Evolutionary conservation across 1,139 yeast genomes (phyloP).

Genomic region (Candida tunisiensis): DNA sequence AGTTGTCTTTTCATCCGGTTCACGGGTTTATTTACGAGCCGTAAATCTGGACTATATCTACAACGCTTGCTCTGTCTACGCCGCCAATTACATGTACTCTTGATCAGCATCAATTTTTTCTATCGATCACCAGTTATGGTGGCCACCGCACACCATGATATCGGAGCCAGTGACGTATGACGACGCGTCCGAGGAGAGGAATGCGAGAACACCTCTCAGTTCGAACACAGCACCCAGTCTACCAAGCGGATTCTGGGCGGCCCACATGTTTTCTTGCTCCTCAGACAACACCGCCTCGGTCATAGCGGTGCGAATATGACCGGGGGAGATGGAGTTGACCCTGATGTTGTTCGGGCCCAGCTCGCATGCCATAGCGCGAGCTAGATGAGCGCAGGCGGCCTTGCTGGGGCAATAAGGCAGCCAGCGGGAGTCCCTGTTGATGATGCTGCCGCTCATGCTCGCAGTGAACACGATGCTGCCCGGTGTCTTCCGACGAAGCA

Average conservation of each 20-base stretch:
- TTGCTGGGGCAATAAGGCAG: constrained; percentile 42
- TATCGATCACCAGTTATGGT: constrained; percentile 31
- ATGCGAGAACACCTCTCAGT: constrained; percentile 60
- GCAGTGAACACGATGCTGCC: constrained; percentile 41
- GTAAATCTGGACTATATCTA: not conserved
- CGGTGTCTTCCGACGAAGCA: constrained; percentile 25
- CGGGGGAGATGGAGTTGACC: constrained; percentile 40
- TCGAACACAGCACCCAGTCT: constrained; percentile 24
- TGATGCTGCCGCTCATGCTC: constrained; percentile 39
- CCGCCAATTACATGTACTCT: not conserved
- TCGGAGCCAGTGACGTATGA: constrained; percentile 71
- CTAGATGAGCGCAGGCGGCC: constrained; percentile 39
- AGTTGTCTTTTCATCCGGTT: not conserved
- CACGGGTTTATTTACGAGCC: not conserved
- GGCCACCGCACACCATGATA: constrained; percentile 70
- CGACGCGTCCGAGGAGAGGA: constrained; percentile 54
- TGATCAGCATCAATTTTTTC: not conserved
- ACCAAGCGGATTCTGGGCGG: constrained; percentile 15
- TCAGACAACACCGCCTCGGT: constrained; percentile 11
- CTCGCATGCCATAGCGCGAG: constrained; percentile 32
- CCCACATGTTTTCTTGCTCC: constrained; percentile 18
- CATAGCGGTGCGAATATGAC: constrained; percentile 26
- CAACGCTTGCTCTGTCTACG: not conserved
- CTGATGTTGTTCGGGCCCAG: constrained; percentile 26
- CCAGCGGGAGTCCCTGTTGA: constrained; percentile 37